Percentiles rank a stretch among this genome's conserved stretches.
phyloP scores from a whole-genome alignment of 2,329 filamentous ascomycete genomes.

The Neopestalotiopsis clavispora region DNA sequence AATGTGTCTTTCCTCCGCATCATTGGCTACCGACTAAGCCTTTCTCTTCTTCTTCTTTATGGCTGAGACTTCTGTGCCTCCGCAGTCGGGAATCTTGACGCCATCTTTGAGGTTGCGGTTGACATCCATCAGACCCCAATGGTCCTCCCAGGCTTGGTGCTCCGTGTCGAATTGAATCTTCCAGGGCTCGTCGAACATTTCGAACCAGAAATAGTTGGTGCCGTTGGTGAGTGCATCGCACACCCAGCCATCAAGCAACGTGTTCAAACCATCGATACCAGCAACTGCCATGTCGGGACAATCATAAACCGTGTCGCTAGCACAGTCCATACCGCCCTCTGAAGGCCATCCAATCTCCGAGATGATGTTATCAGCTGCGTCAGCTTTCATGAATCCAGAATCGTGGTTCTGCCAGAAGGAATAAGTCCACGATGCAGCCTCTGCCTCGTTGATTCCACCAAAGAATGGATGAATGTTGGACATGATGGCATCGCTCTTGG shows the following conservation, averaged over 20 bases:
- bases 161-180: conserved; percentile 75
- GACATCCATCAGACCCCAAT: conserved; percentile 92
- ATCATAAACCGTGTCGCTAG: conserved; percentile 49
- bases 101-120: conserved; percentile 83
- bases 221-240: conserved; percentile 80
- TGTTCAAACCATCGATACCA: conserved; percentile 79
- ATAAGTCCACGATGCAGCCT: conserved; percentile 81
- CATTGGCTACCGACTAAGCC: not conserved
- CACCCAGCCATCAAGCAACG: conserved; percentile 85
- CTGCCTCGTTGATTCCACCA: conserved; percentile 70
- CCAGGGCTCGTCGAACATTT: conserved; percentile 97
- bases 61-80: conserved; percentile 65
- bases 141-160: conserved; percentile 85
- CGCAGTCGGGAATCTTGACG: conserved; percentile 85
- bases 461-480: conserved; percentile 98
- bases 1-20: not conserved
- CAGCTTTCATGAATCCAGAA: conserved; percentile 65
- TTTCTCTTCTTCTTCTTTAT: not conserved
- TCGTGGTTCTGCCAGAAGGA: conserved; percentile 79
- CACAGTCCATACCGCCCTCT: conserved; percentile 80
- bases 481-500: conserved; percentile 86
- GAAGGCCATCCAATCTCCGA: conserved; percentile 93
- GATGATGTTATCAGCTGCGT: conserved; percentile 75
- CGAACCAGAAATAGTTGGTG: conserved; percentile 97
- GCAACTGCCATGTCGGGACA: conserved; percentile 76